These are phyloP conservation scores for Huntiella moniliformis DNA, from an alignment of 2,329 filamentous ascomycete genomes.

Conservation along the genomic window DNA sequence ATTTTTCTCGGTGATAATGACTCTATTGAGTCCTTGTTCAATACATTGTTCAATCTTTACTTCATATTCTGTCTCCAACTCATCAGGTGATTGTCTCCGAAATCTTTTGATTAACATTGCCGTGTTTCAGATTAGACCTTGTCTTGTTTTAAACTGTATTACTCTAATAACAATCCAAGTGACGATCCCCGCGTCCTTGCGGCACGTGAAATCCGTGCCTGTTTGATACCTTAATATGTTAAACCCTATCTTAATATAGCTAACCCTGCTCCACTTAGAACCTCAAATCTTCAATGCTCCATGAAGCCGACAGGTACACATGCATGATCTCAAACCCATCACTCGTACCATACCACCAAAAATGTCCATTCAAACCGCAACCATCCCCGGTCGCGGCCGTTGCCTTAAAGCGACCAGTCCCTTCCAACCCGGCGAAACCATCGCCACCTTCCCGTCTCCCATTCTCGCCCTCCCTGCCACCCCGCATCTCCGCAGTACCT, in stretches of 20 bases:
- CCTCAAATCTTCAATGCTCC: not conserved
- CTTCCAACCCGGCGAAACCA: conserved; percentile 26
- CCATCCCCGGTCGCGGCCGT: conserved; percentile 20
- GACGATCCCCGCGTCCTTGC: not conserved
- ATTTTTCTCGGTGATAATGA: not conserved
- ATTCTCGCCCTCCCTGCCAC: conserved; percentile 30
- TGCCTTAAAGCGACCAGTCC: conserved; percentile 24
- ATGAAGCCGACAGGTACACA: not conserved
- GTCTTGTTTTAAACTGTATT: not conserved
- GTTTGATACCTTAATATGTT: not conserved
- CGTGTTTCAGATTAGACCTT: not conserved
- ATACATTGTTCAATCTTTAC: not conserved
- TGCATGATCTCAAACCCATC: not conserved
- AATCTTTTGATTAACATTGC: no score
- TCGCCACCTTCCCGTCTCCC: conserved; percentile 26
- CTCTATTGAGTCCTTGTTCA: not conserved
- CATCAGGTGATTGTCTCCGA: no score
- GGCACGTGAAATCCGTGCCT: not conserved
- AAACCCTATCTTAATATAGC: not conserved
- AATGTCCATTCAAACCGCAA: conserved; percentile 5
- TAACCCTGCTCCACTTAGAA: not conserved
- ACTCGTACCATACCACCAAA: not conserved
- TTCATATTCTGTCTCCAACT: not conserved
- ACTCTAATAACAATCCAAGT: not conserved
- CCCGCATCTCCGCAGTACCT: conserved; percentile 23